A percentile compares a stretch with the other conserved stretches of the same genome.
Conservation (phyloP, 805 yeast species). For the Myxozyma lipomycoides region DNA sequence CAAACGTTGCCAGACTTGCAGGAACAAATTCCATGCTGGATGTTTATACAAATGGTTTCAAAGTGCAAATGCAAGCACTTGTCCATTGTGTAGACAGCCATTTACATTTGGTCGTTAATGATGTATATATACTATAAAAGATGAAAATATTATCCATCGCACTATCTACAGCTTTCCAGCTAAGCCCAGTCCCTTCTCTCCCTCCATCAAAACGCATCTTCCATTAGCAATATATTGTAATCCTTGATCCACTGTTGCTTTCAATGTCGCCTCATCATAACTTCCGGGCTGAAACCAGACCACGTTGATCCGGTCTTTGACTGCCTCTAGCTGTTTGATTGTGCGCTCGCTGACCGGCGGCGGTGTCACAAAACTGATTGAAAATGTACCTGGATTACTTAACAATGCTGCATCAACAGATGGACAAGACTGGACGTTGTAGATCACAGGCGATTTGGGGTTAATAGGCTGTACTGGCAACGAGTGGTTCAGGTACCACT, state of each 20-base stretch:
- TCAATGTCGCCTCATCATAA: slow-evolving; percentile 49
- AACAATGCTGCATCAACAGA: slow-evolving; percentile 29
- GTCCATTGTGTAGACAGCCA: slow-evolving; percentile 79
- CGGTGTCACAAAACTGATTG: slow-evolving; percentile 71
- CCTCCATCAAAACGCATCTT: slow-evolving; percentile 68
- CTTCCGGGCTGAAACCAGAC: slow-evolving; percentile 87
- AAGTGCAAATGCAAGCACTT: slow-evolving; percentile 85
- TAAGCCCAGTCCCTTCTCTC: slow-evolving; percentile 42
- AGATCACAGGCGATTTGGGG: slow-evolving; percentile 50
- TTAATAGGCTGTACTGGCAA: slow-evolving; percentile 65
- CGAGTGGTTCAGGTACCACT: slow-evolving; percentile 59
- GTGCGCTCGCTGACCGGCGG: slow-evolving; percentile 54
- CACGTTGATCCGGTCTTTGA: slow-evolving; percentile 44
- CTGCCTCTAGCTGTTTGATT: slow-evolving; percentile 40
- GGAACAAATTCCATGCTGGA: slow-evolving; percentile 90
- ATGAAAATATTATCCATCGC: neutral
- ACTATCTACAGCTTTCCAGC: slow-evolving; percentile 13
- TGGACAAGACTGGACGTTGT: slow-evolving; percentile 42
- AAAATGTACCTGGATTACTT: slow-evolving; percentile 40
- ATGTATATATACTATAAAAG: neutral
- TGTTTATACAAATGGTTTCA: slow-evolving; percentile 97
- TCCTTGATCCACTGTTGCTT: slow-evolving; percentile 37
- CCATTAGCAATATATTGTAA: slow-evolving; percentile 46
- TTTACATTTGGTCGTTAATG: slow-evolving; percentile 21
- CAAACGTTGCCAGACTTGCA: slow-evolving; percentile 83